Evolutionary conservation across 164 flowering plant genomes (phyloP).

Genomic region (Saururus chinensis): DNA sequence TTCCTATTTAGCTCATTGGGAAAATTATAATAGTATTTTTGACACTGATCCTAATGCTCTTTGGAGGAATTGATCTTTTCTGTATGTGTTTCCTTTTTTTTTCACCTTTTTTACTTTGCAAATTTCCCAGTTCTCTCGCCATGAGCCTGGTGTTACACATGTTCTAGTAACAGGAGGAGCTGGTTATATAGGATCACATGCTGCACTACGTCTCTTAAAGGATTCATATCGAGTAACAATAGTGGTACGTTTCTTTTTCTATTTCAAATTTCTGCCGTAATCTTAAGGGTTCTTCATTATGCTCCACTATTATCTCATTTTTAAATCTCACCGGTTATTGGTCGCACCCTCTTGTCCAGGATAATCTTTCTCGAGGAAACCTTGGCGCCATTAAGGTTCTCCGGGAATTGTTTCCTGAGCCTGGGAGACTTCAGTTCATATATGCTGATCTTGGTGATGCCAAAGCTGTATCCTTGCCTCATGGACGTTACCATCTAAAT

Average conservation of each 20-base stretch:
- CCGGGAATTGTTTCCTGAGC: conserved; percentile 69
- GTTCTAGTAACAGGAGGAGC: conserved; percentile 98
- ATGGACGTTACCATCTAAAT: not conserved
- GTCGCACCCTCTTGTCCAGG: conserved; percentile 27
- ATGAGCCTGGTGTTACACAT: conserved; percentile 72
- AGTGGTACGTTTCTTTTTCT: conserved; percentile 43
- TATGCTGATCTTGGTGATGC: conserved; percentile 95
- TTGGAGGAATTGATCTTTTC: too few relatives aligned
- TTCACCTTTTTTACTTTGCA: not conserved
- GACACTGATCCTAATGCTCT: not conserved
- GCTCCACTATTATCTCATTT: not conserved
- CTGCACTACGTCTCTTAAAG: conserved; percentile 71
- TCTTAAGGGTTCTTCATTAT: not conserved
- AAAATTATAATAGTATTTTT: not conserved
- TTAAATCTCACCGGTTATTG: not conserved
- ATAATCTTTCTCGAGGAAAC: conserved; percentile 92
- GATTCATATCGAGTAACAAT: conserved; percentile 79
- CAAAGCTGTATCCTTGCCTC: conserved; percentile 59
- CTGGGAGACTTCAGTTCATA: conserved; percentile 87
- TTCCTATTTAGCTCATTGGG: not conserved
- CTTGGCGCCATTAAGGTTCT: conserved; percentile 74
- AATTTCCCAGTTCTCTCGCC: conserved; percentile 52
- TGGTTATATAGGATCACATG: conserved; percentile 97
- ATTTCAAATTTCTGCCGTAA: not conserved
- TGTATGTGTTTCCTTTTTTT: too few relatives aligned